A percentile compares a stretch with the other conserved stretches of the same genome.
phyloP scores from a whole-genome alignment of 1,284 basidiomycete genomes.

The Apiotrichum domesticum region DNA sequence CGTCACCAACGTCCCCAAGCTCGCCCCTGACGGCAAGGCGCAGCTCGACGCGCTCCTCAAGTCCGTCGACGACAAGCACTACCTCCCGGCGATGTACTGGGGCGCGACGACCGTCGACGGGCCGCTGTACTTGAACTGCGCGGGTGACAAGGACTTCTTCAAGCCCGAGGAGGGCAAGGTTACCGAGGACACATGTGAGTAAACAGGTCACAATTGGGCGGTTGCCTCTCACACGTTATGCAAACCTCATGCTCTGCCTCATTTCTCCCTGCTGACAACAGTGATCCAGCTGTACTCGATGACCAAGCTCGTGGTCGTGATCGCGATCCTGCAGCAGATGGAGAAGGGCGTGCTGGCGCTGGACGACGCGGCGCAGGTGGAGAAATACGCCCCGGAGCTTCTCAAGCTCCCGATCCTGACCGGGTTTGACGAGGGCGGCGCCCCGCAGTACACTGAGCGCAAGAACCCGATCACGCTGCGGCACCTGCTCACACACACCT shows the following conservation, averaged over 20 bases:
- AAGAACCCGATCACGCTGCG: slow-evolving; percentile 31
- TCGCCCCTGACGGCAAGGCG: slow-evolving; percentile 12
- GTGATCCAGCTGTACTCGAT: slow-evolving; percentile 30
- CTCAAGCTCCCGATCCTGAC: slow-evolving; percentile 23
- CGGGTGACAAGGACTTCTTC: slow-evolving; percentile 28
- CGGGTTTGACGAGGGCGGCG: slow-evolving; percentile 25
- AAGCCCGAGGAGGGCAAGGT: slow-evolving; percentile 25
- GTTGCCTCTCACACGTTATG: background rate
- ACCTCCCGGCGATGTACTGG: slow-evolving; percentile 26
- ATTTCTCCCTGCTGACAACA: background rate
- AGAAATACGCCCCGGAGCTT: slow-evolving; percentile 31
- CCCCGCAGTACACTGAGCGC: slow-evolving; percentile 20
- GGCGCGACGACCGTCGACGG: slow-evolving; percentile 28
- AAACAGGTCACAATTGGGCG: too few relatives aligned
- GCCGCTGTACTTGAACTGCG: slow-evolving; percentile 26
- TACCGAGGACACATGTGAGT: slow-evolving; percentile 32
- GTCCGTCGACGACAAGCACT: slow-evolving; percentile 8
- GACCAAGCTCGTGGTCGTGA: slow-evolving; percentile 34
- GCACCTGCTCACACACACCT: slow-evolving; percentile 34
- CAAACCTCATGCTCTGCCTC: too few relatives aligned
- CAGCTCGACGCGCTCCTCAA: slow-evolving; percentile 20
- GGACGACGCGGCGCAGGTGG: slow-evolving; percentile 26
- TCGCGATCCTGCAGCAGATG: slow-evolving; percentile 32
- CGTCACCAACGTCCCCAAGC: background rate
- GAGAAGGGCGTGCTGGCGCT: slow-evolving; percentile 29